These are phyloP conservation scores for Drosera capensis DNA, from an alignment of 148 eudicot genomes.

Conservation along the genomic window DNA sequence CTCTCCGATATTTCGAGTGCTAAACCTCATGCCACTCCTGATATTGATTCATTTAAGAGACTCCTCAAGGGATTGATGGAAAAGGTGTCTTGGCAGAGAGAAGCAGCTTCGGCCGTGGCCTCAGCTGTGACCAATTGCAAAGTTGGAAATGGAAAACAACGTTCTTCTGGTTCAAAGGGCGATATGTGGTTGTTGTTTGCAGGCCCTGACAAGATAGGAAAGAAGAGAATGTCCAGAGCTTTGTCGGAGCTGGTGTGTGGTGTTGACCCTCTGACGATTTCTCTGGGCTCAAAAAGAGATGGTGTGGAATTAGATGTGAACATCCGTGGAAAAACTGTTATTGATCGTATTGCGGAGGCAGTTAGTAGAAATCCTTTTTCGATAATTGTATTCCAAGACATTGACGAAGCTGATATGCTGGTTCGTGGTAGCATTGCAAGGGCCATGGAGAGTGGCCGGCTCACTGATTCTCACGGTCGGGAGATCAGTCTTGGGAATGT, in stretches of 20 bases:
- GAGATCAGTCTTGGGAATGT: conserved; percentile 84
- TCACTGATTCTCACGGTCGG: conserved; percentile 79
- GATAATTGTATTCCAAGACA: conserved; percentile 69
- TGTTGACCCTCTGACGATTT: conserved; percentile 28
- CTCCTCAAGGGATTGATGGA: conserved; percentile 71
- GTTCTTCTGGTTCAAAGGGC: conserved; percentile 49
- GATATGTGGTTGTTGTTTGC: conserved; percentile 72
- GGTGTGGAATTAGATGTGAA: conserved; percentile 45
- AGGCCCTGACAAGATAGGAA: conserved; percentile 74
- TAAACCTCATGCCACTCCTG: conserved; percentile 23
- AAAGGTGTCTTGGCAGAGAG: conserved; percentile 89
- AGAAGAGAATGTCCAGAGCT: conserved; percentile 79
- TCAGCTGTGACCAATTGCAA: conserved; percentile 48
- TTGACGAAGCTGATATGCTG: conserved; percentile 63
- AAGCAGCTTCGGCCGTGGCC: conserved; percentile 74
- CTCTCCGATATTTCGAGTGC: conserved; percentile 12
- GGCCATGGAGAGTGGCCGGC: conserved; percentile 77
- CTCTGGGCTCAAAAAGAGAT: conserved; percentile 56
- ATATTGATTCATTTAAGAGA: conserved; percentile 61
- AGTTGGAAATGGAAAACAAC: conserved; percentile 36
- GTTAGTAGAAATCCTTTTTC: conserved; percentile 66
- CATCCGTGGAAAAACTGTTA: conserved; percentile 67
- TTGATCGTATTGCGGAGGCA: conserved; percentile 71
- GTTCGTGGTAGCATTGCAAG: conserved; percentile 60
- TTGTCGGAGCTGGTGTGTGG: conserved; percentile 57